A percentile compares a stretch with the other conserved stretches of the same genome.
Conservation (phyloP, 2,329 filamentous ascomycete genomes). For the Endothia cerciana region DNA sequence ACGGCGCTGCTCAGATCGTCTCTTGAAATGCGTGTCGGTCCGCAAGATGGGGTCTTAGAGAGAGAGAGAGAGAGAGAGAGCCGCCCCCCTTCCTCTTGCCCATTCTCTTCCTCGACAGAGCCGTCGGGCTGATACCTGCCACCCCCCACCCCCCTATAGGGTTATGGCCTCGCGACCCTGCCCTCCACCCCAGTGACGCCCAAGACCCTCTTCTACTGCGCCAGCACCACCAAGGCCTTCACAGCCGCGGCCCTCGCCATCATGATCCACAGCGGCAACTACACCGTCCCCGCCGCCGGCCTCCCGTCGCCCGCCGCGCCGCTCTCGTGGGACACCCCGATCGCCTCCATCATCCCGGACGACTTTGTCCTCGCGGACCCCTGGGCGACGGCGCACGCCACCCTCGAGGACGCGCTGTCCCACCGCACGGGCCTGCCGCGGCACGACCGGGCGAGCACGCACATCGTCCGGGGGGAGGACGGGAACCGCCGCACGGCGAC, state of each 20-base stretch:
- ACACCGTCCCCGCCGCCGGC: slow-evolving; percentile 30
- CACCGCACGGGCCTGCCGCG: slow-evolving; percentile 55
- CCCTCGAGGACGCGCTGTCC: slow-evolving; percentile 56
- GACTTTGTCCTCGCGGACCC: slow-evolving; percentile 51
- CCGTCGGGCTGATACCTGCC: neutral
- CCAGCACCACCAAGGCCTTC: slow-evolving; percentile 59
- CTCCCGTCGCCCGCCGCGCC: slow-evolving; percentile 35
- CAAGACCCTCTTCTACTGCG: slow-evolving; percentile 56
- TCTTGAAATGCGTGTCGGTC: neutral
- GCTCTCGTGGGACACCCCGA: slow-evolving; percentile 50
- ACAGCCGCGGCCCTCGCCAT: slow-evolving; percentile 53
- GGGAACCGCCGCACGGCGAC: slow-evolving; percentile 34
- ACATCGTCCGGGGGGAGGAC: slow-evolving; percentile 38
- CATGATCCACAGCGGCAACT: slow-evolving; percentile 50
- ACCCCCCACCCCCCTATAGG: slow-evolving; percentile 36
- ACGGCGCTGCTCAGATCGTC: neutral
- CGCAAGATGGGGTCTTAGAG: too few relatives aligned
- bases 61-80: too few relatives aligned
- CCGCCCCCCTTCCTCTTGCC: too few relatives aligned
- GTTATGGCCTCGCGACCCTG: slow-evolving; percentile 46
- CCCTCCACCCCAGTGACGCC: slow-evolving; percentile 46
- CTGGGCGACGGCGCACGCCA: slow-evolving; percentile 49
- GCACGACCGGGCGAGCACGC: slow-evolving; percentile 43
- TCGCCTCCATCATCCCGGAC: slow-evolving; percentile 50
- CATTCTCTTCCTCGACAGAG: too few relatives aligned